Evolutionary conservation across 768 basidiomycete species (phyloP).

Genomic region (Auriscalpium microsporum): DNA sequence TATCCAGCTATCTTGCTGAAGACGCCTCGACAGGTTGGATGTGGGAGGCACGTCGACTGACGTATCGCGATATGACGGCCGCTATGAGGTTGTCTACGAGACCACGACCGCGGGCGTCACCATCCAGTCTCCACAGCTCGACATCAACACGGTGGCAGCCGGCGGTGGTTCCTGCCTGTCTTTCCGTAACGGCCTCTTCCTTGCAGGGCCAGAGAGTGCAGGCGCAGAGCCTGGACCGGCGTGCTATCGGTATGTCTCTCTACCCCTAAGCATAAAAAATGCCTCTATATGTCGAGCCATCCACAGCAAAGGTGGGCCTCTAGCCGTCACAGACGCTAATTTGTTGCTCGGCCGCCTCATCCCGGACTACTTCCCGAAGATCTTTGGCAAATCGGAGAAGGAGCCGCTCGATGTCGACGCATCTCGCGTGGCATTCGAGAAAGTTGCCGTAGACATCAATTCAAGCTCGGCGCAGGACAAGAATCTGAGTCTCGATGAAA

Average conservation of each 20-base stretch:
- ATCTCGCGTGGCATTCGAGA: constrained; percentile 57
- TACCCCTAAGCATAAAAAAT: neutral
- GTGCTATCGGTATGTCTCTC: constrained; percentile 67
- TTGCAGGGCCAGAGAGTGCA: constrained; percentile 87
- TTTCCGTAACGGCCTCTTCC: constrained; percentile 85
- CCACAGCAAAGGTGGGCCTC: constrained; percentile 76
- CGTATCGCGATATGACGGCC: constrained; percentile 86
- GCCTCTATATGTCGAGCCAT: neutral
- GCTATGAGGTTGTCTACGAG: constrained; percentile 90
- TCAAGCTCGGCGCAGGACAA: constrained; percentile 37
- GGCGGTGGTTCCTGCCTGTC: constrained; percentile 88
- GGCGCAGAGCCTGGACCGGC: constrained; percentile 91
- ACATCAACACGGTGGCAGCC: constrained; percentile 94
- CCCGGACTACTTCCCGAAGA: constrained; percentile 89
- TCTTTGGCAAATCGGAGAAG: constrained; percentile 84
- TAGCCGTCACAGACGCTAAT: constrained; percentile 92
- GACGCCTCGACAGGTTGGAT: constrained; percentile 47
- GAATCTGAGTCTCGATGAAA: constrained; percentile 66
- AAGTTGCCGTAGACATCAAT: constrained; percentile 64
- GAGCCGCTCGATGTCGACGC: constrained; percentile 77
- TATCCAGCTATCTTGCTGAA: neutral
- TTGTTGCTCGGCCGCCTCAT: constrained; percentile 81
- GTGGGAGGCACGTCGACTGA: constrained; percentile 97
- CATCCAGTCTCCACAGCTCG: constrained; percentile 86
- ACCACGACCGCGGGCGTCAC: constrained; percentile 93